A percentile compares a stretch with the other conserved stretches of the same genome.
Conservation (phyloP, 2,329 filamentous ascomycete species). For the Coniella vitis region DNA sequence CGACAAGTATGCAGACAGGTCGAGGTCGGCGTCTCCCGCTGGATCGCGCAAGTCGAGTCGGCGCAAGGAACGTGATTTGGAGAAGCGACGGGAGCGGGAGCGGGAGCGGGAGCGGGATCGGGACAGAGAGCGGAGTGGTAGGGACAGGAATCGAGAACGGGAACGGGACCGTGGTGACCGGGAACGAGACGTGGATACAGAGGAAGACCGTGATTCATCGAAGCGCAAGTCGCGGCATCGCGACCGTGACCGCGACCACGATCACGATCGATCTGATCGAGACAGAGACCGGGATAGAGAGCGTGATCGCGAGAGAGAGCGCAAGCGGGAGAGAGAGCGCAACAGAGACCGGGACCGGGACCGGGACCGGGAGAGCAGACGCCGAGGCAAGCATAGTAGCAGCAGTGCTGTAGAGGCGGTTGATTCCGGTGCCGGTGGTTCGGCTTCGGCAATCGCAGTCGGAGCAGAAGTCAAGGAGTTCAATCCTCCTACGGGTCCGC, state of each 20-base stretch:
- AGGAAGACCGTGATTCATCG: slow-evolving; percentile 14
- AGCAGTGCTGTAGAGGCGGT: slow-evolving; percentile 16
- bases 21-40: slow-evolving; percentile 18
- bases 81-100: slow-evolving; percentile 20
- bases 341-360: slow-evolving; percentile 26
- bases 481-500: slow-evolving; percentile 36
- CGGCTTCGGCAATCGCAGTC: no score
- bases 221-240: neutral
- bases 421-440: no score
- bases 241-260: slow-evolving; percentile 15
- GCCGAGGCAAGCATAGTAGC: slow-evolving; percentile 26
- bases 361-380: slow-evolving; percentile 23
- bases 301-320: slow-evolving; percentile 33
- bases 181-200: slow-evolving; percentile 12
- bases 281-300: slow-evolving; percentile 33
- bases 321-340: slow-evolving; percentile 30
- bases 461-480: slow-evolving; percentile 33
- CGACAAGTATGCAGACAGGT: slow-evolving; percentile 15
- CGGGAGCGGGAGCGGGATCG: slow-evolving; percentile 24
- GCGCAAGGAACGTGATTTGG: slow-evolving; percentile 18
- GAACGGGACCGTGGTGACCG: slow-evolving; percentile 18
- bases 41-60: slow-evolving; percentile 16
- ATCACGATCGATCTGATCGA: slow-evolving; percentile 19
- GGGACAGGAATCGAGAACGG: slow-evolving; percentile 2
- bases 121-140: slow-evolving; percentile 14